Conservation (phyloP, 2,329 filamentous ascomycete species). For the Boeremia exigua region DNA sequence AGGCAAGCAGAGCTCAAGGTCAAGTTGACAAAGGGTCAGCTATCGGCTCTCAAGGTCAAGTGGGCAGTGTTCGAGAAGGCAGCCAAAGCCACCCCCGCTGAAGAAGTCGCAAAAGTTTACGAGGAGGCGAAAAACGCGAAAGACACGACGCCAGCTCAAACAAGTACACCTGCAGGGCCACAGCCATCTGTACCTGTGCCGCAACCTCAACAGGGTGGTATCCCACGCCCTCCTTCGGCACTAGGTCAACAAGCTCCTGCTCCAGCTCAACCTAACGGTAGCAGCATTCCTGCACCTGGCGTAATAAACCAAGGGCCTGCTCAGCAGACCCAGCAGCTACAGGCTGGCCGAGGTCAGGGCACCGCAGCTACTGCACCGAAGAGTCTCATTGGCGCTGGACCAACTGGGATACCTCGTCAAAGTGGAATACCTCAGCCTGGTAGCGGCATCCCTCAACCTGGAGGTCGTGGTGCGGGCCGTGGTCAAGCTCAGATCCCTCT, state of each 20-base stretch:
- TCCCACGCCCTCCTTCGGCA: conserved; percentile 11
- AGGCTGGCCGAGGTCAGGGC: conserved; percentile 30
- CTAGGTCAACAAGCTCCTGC: conserved; percentile 20
- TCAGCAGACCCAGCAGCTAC: conserved; percentile 30
- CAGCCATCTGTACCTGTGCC: conserved; percentile 14
- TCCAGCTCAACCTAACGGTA: conserved; percentile 23
- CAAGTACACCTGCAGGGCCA: conserved; percentile 25
- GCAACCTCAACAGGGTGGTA: conserved; percentile 10
- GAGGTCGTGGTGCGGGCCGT: conserved; percentile 32
- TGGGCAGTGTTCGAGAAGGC: conserved; percentile 80
- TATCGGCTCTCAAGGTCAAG: conserved; percentile 70
- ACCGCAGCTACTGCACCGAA: conserved; percentile 41
- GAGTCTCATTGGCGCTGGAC: conserved; percentile 24
- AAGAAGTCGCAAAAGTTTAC: conserved; percentile 86
- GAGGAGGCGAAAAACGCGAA: conserved; percentile 74
- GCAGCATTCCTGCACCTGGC: conserved; percentile 34
- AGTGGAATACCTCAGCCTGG: conserved; percentile 22
- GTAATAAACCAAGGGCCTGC: conserved; percentile 24
- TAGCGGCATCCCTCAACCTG: conserved; percentile 39
- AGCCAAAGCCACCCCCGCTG: conserved; percentile 82
- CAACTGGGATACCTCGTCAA: conserved; percentile 36
- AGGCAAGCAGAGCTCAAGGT: conserved; percentile 67
- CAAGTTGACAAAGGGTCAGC: conserved; percentile 73
- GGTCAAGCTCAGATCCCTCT: conserved; percentile 22
- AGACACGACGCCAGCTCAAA: conserved; percentile 35